Evolutionary conservation across 2,329 filamentous ascomycete genomes (phyloP), one percentile per base, ranked within the genome.

Genomic region (Xylaria sp.): DNA sequence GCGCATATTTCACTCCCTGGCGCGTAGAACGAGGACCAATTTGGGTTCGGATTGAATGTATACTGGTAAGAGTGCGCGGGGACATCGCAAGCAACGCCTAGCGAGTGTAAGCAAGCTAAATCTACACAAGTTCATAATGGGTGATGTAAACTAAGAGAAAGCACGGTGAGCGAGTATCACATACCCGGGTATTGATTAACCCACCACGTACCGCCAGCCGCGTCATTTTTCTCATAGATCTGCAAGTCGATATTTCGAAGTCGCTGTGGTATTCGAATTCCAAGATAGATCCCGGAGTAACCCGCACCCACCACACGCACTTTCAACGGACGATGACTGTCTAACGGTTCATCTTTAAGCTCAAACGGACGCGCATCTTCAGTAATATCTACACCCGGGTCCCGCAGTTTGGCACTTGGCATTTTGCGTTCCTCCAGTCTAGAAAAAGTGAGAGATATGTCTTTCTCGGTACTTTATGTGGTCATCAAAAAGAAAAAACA

Each of bases 51-150:
- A 25, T 83, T 81, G 71, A 83, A 86, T 0, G 82, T 78, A 68
- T 84, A 85, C 63, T 84, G 83, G 68, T 86, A 86, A 7, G 83
- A 84, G 65, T 86, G 83, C 6, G 81, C 77, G 5, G 76, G 75
- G 15, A 77, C 70, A 43, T 76, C 74, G 58, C 73, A 75, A 28
- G 73, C 73, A 35, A 73, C 72, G 0, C 73, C 74, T 75, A 11
- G 1, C 4, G 31, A 42, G 19, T n/a, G 50, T 64, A 31, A 70
- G 66, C 35, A 35, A 47, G 43, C 28, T 4, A 23, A 21, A 1
- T 4, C 33, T 2, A 37, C 19, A 49, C 37, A 21, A 17, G 19
- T 3, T n/a, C n/a, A n/a, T n/a, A n/a, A n/a, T n/a, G n/a, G n/a
- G n/a, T n/a, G n/a, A n/a, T n/a, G n/a, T n/a, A n/a, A n/a, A n/a